Base-by-base conservation (phyloP, 805 yeast species). In the Candida anglica region DNA sequence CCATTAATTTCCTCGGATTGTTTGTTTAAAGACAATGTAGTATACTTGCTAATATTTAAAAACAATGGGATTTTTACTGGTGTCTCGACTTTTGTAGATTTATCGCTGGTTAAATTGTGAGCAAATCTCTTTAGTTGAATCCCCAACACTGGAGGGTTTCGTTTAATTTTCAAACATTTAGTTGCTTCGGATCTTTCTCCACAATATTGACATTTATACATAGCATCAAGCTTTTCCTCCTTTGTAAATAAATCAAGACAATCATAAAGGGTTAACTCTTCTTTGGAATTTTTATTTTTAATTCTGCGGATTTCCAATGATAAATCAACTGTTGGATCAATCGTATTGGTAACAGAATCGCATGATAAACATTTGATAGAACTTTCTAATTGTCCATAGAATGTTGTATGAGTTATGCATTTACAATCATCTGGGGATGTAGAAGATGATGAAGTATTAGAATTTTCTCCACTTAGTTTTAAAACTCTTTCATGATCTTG, bases 251-350 rank as follows among this genome's bases (percentile, higher is more conserved):
- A 75, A 41, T 73, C 72, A 15, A 88, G 69, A 58, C 96, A 86
- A 36, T 78, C 78, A 36, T 69, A 67, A 19, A 91, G 57, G 4
- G 68, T 48, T 10, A 53, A 29, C 20, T 40, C 46, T 29, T 47
- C 45, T 20, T 50, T 56, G 4, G 54, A 44, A 32, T 65, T 61
- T 27, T 64, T 58, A 22, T 33, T 33, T 29, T 40, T 43, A 40
- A 47, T 28, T 28, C 53, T 52, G 25, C 49, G 60, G 34, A 89
- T 77, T 49, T 87, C 96, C 39, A 93, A 66, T 3, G 96, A 85
- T 18, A 93, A 59, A 55, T 93, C 98, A 61, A 93, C 72, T 69
- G 86, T 78, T 4, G 97, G 97, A 55, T 93, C 98, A 19, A 79
- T 67, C 0, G 93, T 86, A 22, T 63, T 66, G n/a, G 86, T 80